Base-by-base conservation (phyloP, 345 rosid species). In the Hibiscus syriacus region DNA sequence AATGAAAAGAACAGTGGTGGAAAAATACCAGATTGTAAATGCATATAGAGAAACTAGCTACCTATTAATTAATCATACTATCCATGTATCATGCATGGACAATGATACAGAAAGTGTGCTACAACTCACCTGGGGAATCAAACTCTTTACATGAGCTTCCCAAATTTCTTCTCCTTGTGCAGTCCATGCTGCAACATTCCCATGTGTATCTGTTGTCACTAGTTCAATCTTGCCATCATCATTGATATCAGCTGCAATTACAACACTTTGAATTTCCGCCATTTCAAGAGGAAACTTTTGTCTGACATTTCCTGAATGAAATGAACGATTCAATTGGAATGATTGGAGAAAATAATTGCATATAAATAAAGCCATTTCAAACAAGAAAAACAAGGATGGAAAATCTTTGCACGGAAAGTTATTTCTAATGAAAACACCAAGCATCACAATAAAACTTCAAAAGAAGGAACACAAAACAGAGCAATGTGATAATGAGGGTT, bases 241-340 rank as follows among this genome's bases (percentile, higher is more conserved):
- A 80, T 95, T 92, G 64, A 95, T 90, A 80, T 95, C 99, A 57
- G 98, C 98, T 29, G 97, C 98, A 82, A 90, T 92, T 27, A 90
- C 97, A 27, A 92, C 81, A 30, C 97, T 97, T 83, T 92, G 97
- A 75, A 95, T 92, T 84, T 95, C 99, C n/a, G 97, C 98, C 99
- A 95, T 90, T 83, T 90, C 94, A 67, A 92, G 96, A 55, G 99
- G 98, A 73, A 95, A 95, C 4, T 90, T 90, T 74, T 87, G 80
- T 80, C 98, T 83, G 67, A 87, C 55, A 55, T 86, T 83, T 48
- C 99, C 99, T 95, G 80, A 70, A 66, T 50, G 58, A 48, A 53
- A 61, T 16, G 53, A 67, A 54, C 10, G 48, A 56, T 59, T 73
- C 63, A 83, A 70, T 55, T 25, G n/a, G 5, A 34, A 23, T 73